Base-by-base conservation (phyloP, 257 asterid species). In the Thymus mandschuricus region DNA sequence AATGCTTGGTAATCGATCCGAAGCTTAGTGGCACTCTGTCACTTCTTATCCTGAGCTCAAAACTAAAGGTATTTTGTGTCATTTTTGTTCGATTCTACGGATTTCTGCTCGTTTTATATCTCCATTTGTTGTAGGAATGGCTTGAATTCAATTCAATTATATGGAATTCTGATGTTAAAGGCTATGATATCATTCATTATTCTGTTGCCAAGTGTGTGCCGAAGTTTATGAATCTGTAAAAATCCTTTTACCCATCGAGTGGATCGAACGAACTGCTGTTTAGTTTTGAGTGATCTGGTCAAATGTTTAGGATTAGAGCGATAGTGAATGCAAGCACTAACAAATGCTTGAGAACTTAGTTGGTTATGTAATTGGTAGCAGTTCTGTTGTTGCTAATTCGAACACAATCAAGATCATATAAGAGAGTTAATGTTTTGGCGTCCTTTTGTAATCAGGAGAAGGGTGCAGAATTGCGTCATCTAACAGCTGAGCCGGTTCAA, bases 11-110 rank as follows among this genome's bases (percentile, higher is more conserved):
- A 55, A 81, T 95, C 77, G 99, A 95, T 77, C 97, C 95, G 66
- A 92, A 95, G 87, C 98, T 92, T 50, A 82, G 98, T 40, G 99
- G 99, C 4, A 84, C 99, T 41, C 90, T 95, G 64, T 92, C 98
- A 15, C 83, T 87, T 51, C 85, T 95, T 63, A 82, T 92, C 70
- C 97, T 83, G 75, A 89, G 93, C 84, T 86, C 97, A 68, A 90
- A 89, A 61, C 91, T 95, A 38, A 92, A 89, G 97, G 99, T 71
- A 83, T 38, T 78, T 75, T 55, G 58, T 66, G 64, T 50, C 6
- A 13, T n/a, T 10, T 52, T 46, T 46, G 55, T 72, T 64, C n/a
- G 21, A 15, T 56, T 61, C 60, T 56, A 52, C 28, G 64, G 35
- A 10, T 11, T 43, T 51, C 64, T 57, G 29, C 46, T 45, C 41